phyloP scores from a whole-genome alignment of 169 alveolate species.

The Plasmodium coatneyi region DNA sequence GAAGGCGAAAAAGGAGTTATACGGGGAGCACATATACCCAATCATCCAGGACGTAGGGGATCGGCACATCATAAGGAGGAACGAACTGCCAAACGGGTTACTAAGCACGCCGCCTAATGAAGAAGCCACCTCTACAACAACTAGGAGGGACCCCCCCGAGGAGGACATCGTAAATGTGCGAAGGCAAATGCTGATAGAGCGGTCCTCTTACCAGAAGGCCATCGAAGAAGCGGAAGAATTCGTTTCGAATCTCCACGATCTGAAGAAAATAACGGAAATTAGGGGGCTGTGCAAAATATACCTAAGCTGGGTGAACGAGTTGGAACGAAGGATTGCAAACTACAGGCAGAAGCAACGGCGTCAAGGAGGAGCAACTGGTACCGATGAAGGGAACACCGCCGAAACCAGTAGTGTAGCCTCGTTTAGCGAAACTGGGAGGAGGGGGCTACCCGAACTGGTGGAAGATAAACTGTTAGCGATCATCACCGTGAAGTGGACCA shows the following conservation, averaged over 20 bases:
- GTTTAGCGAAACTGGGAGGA: background rate
- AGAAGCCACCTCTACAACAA: too few relatives aligned
- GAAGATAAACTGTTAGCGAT: constrained; percentile 53
- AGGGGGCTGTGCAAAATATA: constrained; percentile 71
- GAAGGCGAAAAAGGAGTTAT: constrained; percentile 76
- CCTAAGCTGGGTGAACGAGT: constrained; percentile 63
- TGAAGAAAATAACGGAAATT: constrained; percentile 66
- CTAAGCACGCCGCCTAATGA: background rate
- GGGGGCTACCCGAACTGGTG: constrained; percentile 22
- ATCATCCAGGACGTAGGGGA: constrained; percentile 19
- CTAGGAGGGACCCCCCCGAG: background rate
- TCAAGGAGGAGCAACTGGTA: background rate
- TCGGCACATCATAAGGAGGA: too few relatives aligned
- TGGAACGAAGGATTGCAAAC: constrained; percentile 20
- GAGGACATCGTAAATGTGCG: constrained; percentile 54
- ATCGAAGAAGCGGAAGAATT: constrained; percentile 76
- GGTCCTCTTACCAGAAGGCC: constrained; percentile 69
- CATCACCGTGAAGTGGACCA: constrained; percentile 79
- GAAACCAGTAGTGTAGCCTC: background rate
- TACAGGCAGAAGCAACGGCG: constrained; percentile 50
- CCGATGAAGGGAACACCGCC: background rate
- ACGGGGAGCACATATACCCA: constrained; percentile 81
- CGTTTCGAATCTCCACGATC: constrained; percentile 58
- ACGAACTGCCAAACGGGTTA: background rate
- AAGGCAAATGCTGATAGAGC: constrained; percentile 82